Evolutionary conservation across 1,139 yeast genomes (phyloP).

Genomic region (Debaryomyces nepalensis): DNA sequence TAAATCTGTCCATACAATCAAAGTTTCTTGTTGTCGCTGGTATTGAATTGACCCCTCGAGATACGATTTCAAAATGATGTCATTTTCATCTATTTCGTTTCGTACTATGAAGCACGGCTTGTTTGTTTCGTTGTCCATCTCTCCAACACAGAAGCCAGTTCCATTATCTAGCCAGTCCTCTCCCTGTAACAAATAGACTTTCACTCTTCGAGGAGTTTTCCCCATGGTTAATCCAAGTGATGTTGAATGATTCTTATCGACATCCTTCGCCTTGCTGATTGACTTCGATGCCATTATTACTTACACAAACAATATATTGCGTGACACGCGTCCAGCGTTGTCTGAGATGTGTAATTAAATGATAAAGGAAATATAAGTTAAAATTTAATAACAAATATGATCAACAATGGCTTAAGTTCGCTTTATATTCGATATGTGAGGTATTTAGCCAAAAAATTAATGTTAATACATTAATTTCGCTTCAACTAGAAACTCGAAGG

Average conservation of each 20-base stretch:
- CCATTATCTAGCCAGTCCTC: conserved; percentile 94
- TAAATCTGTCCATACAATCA: conserved; percentile 91
- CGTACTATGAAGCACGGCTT: conserved; percentile 72
- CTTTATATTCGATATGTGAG: no score
- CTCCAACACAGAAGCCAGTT: conserved; percentile 88
- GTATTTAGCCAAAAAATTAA: no score
- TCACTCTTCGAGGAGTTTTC: conserved; percentile 71
- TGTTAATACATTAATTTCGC: neutral
- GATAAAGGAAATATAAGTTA: neutral
- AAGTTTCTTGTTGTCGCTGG: conserved; percentile 92
- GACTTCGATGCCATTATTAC: conserved; percentile 8
- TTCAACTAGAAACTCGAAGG: neutral
- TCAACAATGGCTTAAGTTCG: conserved; percentile 2
- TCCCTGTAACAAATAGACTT: conserved; percentile 79
- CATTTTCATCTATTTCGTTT: conserved; percentile 66
- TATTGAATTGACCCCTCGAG: conserved; percentile 80
- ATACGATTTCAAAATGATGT: conserved; percentile 64
- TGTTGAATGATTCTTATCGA: neutral
- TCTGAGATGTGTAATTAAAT: neutral
- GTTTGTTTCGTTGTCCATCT: conserved; percentile 42
- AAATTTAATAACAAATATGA: neutral
- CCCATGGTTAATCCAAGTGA: conserved; percentile 8
- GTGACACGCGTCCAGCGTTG: conserved; percentile 11
- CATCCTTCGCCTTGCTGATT: conserved; percentile 1
- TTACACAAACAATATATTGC: conserved; percentile 5